These are phyloP conservation scores for Yamadazyma laniorum DNA, from an alignment of 805 yeast genomes.

Conservation along the genomic window DNA sequence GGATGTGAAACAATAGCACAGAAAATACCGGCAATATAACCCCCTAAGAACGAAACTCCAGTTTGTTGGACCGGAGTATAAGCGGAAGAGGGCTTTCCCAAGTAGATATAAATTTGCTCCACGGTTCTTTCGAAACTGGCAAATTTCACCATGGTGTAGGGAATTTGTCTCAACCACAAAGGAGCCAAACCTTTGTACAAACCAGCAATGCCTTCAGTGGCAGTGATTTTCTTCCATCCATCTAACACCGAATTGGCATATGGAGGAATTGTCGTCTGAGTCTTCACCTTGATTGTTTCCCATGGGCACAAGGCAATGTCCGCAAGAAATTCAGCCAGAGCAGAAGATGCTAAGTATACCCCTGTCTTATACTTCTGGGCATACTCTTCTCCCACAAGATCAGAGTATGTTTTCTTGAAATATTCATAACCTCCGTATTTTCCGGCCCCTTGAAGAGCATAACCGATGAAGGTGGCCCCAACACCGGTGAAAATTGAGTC, in stretches of 20 bases:
- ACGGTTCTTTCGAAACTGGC: conserved; percentile 93
- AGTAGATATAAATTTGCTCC: conserved; percentile 65
- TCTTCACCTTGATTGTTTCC: conserved; percentile 92
- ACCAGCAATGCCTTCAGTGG: conserved; percentile 68
- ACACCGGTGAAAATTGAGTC: conserved; percentile 81
- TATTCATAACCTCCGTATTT: conserved; percentile 93
- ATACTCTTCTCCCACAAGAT: conserved; percentile 58
- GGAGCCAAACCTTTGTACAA: conserved; percentile 89
- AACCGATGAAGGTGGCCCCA: conserved; percentile 91
- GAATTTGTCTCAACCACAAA: conserved; percentile 94
- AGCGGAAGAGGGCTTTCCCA: conserved; percentile 71
- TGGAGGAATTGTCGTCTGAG: conserved; percentile 93
- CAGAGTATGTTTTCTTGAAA: conserved; percentile 78
- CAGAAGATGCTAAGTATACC: conserved; percentile 80
- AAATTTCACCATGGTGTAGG: conserved; percentile 98
- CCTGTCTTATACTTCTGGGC: conserved; percentile 68
- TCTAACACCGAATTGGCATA: conserved; percentile 60
- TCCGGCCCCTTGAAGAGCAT: conserved; percentile 95
- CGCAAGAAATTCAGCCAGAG: conserved; percentile 91
- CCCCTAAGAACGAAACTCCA: conserved; percentile 92
- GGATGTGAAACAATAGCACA: conserved; percentile 97
- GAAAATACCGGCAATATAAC: conserved; percentile 95
- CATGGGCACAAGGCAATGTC: conserved; percentile 89
- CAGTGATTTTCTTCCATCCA: conserved; percentile 64
- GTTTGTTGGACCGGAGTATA: conserved; percentile 79